Percentiles rank a stretch among this genome's conserved stretches.
Evolutionary conservation across 768 basidiomycete species (phyloP).

Genomic region (Pisolithus microcarpus): DNA sequence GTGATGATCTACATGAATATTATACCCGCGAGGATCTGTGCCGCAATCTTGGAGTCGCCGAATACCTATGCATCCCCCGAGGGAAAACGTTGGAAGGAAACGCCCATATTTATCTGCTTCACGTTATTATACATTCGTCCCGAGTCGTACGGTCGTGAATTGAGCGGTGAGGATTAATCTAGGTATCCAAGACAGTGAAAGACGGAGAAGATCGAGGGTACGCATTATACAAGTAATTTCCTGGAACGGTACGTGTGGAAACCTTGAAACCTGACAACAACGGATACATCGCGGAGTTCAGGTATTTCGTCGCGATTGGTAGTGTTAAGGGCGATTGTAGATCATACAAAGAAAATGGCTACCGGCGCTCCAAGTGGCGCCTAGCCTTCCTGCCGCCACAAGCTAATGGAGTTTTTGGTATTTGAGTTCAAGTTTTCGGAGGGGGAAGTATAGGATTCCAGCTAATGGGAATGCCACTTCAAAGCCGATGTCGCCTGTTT

Average conservation of each 20-base stretch:
- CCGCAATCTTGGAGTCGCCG: too few species aligned
- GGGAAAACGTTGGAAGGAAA: too few species aligned
- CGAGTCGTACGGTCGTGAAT: not conserved
- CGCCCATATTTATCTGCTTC: too few species aligned
- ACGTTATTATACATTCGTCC: not conserved
- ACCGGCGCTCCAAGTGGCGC: too few species aligned
- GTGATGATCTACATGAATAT: too few species aligned
- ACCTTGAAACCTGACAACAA: not conserved
- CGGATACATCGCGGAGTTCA: not conserved
- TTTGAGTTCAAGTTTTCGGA: constrained; percentile 45
- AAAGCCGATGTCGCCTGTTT: constrained; percentile 67
- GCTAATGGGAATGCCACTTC: constrained; percentile 49
- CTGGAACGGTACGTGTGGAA: not conserved
- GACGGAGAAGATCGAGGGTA: too few species aligned
- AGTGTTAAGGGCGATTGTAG: not conserved
- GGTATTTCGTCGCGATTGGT: not conserved
- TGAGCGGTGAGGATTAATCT: not conserved
- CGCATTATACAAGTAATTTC: not conserved
- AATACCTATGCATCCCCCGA: too few species aligned
- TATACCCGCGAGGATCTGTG: too few species aligned
- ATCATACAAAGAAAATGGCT: not conserved
- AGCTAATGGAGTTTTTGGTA: constrained; percentile 20
- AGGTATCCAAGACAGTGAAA: not conserved
- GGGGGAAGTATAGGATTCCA: constrained; percentile 43
- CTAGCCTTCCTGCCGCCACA: not conserved